Base-by-base conservation (phyloP, 495 filamentous ascomycete genomes). In the Rhypophila decipiens region DNA sequence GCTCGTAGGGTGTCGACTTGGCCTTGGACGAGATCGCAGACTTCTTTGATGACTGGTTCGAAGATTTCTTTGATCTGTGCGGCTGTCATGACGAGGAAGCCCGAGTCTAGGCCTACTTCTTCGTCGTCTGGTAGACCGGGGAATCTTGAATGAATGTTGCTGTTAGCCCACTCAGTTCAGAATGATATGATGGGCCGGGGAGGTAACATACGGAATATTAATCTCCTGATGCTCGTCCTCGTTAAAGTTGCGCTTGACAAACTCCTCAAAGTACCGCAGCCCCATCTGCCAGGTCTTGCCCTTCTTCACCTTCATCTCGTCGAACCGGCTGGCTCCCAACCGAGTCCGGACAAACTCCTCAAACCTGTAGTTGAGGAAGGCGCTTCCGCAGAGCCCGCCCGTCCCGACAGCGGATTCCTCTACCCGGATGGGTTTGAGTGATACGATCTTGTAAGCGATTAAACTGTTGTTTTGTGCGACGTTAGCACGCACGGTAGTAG, bases 211-310 rank as follows among this genome's bases (percentile, higher is more conserved):
- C 71, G 84, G 84, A 1, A 87, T 72, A 36, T 85, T 85, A 42
- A 84, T 74, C 51, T 83, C 83, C 42, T 76, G 69, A 49, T 85
- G 77, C 48, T 86, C 82, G 22, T 85, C 82, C 56, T 86, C 82
- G 55, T 83, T 84, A 59, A 87, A 88, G 50, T 87, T 86, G 13
- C 81, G 73, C 63, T 85, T 86, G 2, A 86, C 77, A 50, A 81
- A 84, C 47, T 85, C 76, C 55, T 78, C 82, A 63, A 74, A 86
- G 47, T 74, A 84, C 57, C 70, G 70, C 39, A 87, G 71, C 2
- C 79, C 80, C 85, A 88, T 88, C 65, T 86, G 84, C 80, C 84
- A 85, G 19, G 67, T 81, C 64, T 74, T 83, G 44, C 64, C 68
- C 60, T 71, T 77, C 63, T 76, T 80, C 18, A 66, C 50, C 60